Base-by-base conservation (phyloP, 176 grass and related monocot species). In the Eleusine coracana region DNA sequence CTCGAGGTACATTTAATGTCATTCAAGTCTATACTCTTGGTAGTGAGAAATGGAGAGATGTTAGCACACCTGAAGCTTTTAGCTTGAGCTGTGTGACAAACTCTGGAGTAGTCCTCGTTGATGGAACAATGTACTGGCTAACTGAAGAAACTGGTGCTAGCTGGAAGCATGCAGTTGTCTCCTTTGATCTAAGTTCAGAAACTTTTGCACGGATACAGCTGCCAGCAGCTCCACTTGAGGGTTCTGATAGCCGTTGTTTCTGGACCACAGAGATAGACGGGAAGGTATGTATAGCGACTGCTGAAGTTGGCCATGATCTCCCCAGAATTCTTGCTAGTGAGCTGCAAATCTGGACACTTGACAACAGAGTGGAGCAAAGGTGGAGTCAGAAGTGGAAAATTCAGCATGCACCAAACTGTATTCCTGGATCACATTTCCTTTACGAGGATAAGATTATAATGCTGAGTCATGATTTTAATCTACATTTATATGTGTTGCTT, bases 11-110 rank as follows among this genome's bases (percentile, higher is more conserved):
- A 12, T 78, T 83, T 46, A 66, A 49, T 66, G 68, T 20, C 56
- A 58, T 73, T 58, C 74, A 88, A 38, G 86, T 88, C 56, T 83
- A 88, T 58, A 88, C 74, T 1, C 86, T 83, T 15, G 86, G 74
- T 3, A 41, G 68, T 72, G 74, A 78, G 7, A 36, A 13, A 7
- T 78, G 66, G 80, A 66, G 28, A 55, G 34, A 56, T 23, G 18
- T 87, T 9, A 55, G 9, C 56, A 70, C 7, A 73, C 7, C 58
- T 45, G 15, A 66, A 38, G 74, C 18, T 78, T 17, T 87, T n/a
- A 76, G 58, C 86, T 27, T 83, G n/a, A 40, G 12, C 15, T 73
- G 25, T 34, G 66, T 78, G 25, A 20, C 45, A 71, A 9, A 42
- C 18, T 25, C 1, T 37, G 80, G 58, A 4, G 74, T 78, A 20